These are phyloP conservation scores for Botrytis fragariae DNA, from an alignment of 2,329 filamentous ascomycete genomes.

Conservation along the genomic window DNA sequence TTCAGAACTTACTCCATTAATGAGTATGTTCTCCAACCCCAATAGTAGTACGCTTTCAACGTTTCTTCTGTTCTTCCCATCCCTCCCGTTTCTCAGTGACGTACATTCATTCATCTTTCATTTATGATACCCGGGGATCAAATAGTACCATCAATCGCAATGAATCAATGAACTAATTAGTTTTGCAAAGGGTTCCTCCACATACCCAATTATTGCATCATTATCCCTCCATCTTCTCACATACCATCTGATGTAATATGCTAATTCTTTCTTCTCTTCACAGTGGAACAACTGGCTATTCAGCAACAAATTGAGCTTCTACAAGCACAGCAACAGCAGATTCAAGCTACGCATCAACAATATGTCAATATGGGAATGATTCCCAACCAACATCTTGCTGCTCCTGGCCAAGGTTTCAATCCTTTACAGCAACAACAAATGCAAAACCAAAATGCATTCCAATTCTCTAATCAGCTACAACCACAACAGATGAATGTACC, in stretches of 20 bases:
- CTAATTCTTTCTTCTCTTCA: constrained; percentile 9
- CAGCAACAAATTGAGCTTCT: constrained; percentile 97
- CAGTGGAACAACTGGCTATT: constrained; percentile 96
- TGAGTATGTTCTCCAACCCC: constrained; percentile 75
- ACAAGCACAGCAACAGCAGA: constrained; percentile 97
- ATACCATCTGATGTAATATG: not conserved
- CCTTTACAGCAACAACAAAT: constrained; percentile 72
- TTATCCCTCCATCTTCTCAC: not conserved
- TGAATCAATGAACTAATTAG: not conserved
- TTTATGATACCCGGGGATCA: not conserved
- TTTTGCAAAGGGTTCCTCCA: constrained; percentile 24
- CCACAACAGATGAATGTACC: constrained; percentile 69
- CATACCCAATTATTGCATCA: not conserved
- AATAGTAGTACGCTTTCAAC: constrained; percentile 57
- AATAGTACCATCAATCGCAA: not conserved
- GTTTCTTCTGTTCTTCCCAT: constrained; percentile 16
- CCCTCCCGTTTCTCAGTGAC: constrained; percentile 19
- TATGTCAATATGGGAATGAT: constrained; percentile 98
- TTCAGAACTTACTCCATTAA: constrained; percentile 93
- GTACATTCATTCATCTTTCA: constrained; percentile 26
- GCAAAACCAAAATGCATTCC: constrained; percentile 79
- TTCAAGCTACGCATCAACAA: constrained; percentile 93
- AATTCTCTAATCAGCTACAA: constrained; percentile 79
- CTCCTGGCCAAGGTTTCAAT: constrained; percentile 63
- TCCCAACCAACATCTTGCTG: constrained; percentile 73